phyloP scores from a whole-genome alignment of 352 stramenopile species.

The Phytophthora sp. region DNA sequence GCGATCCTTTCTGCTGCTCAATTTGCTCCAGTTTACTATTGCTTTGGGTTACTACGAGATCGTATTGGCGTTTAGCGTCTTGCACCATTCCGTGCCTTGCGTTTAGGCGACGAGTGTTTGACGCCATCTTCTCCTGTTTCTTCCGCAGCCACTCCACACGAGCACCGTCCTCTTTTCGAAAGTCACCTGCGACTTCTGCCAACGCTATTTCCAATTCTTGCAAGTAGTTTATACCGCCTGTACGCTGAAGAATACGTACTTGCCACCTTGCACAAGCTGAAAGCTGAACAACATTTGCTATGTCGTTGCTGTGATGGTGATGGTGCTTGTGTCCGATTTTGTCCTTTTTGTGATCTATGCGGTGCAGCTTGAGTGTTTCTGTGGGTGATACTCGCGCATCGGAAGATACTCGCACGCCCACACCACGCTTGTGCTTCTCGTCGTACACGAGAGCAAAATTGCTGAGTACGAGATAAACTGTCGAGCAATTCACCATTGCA shows the following conservation, averaged over 20 bases:
- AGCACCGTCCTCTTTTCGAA: slow-evolving; percentile 30
- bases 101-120: slow-evolving; percentile 29
- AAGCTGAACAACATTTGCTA: slow-evolving; percentile 7
- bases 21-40: slow-evolving; percentile 61
- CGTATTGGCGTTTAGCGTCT: slow-evolving; percentile 50
- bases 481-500: slow-evolving; percentile 45
- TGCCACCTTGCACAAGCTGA: slow-evolving; percentile 46
- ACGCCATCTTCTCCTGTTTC: slow-evolving; percentile 35
- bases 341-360: background rate
- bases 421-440: slow-evolving; percentile 26
- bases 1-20: slow-evolving; percentile 51
- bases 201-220: slow-evolving; percentile 32
- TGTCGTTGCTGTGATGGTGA: background rate
- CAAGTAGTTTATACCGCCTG: slow-evolving; percentile 16
- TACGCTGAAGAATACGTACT: slow-evolving; percentile 55
- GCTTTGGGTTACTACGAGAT: slow-evolving; percentile 49
- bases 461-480: slow-evolving; percentile 43
- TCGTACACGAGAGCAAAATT: slow-evolving; percentile 47
- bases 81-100: slow-evolving; percentile 37
- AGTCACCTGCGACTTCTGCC: slow-evolving; percentile 17
- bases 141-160: slow-evolving; percentile 53
- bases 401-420: slow-evolving; percentile 25
- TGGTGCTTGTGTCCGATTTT: slow-evolving; percentile 10
- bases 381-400: background rate
- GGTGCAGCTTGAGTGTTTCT: slow-evolving; percentile 1